These are phyloP conservation scores for Tulasnella sp. DNA, from an alignment of 768 basidiomycete genomes.

Conservation along the genomic window DNA sequence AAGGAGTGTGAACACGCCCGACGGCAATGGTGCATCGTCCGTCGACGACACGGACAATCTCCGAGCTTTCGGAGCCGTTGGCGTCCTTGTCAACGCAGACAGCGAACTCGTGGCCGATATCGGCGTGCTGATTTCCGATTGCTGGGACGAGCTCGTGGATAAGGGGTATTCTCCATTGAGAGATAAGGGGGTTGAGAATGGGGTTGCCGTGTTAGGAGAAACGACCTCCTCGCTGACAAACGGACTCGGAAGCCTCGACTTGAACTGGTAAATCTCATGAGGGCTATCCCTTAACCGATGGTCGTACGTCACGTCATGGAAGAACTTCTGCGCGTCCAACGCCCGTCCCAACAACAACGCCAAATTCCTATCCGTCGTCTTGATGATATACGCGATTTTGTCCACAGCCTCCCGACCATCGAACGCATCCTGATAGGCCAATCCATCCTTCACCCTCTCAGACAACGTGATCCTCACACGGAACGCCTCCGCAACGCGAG, in stretches of 20 bases:
- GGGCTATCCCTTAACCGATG: conserved; percentile 85
- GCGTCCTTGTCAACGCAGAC: not conserved
- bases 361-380: conserved; percentile 93
- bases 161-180: not conserved
- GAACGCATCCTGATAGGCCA: conserved; percentile 93
- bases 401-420: conserved; percentile 96
- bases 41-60: not conserved
- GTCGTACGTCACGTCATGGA: conserved; percentile 98
- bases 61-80: not conserved
- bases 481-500: conserved; percentile 89
- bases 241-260: conserved; percentile 67
- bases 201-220: not conserved
- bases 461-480: conserved; percentile 62
- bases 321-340: conserved; percentile 95
- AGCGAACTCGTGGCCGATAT: not conserved
- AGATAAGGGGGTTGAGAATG: not conserved
- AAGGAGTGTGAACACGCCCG: conserved; percentile 90
- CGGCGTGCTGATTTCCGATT: not conserved
- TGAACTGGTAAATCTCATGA: conserved; percentile 87
- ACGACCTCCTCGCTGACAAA: conserved; percentile 48
- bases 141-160: not conserved
- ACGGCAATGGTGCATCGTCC: conserved; percentile 43
- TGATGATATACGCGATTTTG: conserved; percentile 95
- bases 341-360: conserved; percentile 92
- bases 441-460: conserved; percentile 85